Percentiles rank a stretch among this genome's conserved stretches.
These are phyloP conservation scores for Basipetospora chlamydospora DNA, from an alignment of 2,329 filamentous ascomycete genomes.

Conservation along the genomic window DNA sequence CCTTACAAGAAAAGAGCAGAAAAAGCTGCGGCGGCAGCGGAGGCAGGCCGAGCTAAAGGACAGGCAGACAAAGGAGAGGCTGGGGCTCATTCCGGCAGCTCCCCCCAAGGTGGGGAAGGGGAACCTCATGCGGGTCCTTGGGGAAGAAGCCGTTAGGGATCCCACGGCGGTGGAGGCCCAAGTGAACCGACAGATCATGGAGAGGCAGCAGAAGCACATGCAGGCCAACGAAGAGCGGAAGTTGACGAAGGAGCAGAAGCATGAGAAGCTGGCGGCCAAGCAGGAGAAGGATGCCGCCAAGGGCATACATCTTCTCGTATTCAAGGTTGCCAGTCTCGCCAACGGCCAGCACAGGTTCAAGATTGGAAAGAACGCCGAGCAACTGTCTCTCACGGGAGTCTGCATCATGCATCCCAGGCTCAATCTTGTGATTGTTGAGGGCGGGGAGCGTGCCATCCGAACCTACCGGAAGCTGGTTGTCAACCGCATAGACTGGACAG, in stretches of 20 bases:
- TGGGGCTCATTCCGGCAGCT: slow-evolving; percentile 79
- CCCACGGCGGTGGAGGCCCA: slow-evolving; percentile 92
- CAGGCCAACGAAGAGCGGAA: slow-evolving; percentile 70
- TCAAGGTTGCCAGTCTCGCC: slow-evolving; percentile 76
- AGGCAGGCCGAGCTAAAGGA: slow-evolving; percentile 91
- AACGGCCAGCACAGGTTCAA: slow-evolving; percentile 92
- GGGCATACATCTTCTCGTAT: slow-evolving; percentile 75
- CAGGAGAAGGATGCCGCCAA: slow-evolving; percentile 80
- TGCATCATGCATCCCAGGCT: slow-evolving; percentile 83
- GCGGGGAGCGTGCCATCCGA: slow-evolving; percentile 67
- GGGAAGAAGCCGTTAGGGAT: slow-evolving; percentile 76
- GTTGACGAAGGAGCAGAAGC: slow-evolving; percentile 73
- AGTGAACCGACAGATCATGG: slow-evolving; percentile 84
- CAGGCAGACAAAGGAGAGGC: slow-evolving; percentile 84
- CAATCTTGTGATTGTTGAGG: slow-evolving; percentile 83
- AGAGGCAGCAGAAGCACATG: slow-evolving; percentile 67
- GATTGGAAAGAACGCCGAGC: slow-evolving; percentile 82
- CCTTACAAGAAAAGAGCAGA: slow-evolving; percentile 79
- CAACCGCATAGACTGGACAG: slow-evolving; percentile 86
- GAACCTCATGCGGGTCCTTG: slow-evolving; percentile 93
- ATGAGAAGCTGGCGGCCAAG: slow-evolving; percentile 68
- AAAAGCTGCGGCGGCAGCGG: slow-evolving; percentile 77
- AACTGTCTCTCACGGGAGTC: slow-evolving; percentile 74
- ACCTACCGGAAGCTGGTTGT: slow-evolving; percentile 89
- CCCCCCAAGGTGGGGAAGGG: slow-evolving; percentile 94